phyloP scores from a whole-genome alignment of 768 basidiomycete genomes.

The Dentipellis fragilis region DNA sequence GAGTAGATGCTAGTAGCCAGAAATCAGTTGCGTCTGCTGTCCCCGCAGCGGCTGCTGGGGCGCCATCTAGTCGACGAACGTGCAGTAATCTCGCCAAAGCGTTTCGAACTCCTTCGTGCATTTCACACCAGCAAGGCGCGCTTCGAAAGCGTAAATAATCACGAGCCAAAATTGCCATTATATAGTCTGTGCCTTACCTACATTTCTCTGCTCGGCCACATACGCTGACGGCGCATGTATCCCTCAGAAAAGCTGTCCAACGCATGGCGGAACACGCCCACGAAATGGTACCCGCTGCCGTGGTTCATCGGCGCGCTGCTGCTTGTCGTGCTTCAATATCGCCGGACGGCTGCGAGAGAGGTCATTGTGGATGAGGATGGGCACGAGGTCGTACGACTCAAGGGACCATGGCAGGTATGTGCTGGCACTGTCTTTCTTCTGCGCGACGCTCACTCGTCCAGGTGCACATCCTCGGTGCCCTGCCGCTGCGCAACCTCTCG shows the following conservation, averaged over 20 bases:
- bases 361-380: conserved; percentile 79
- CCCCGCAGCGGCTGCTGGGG: not conserved
- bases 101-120: not conserved
- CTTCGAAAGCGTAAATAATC: conserved; percentile 3
- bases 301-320: conserved; percentile 85
- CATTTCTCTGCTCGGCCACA: not conserved
- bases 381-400: conserved; percentile 66
- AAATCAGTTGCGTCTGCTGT: not conserved
- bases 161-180: conserved; percentile 26
- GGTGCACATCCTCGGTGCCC: conserved; percentile 95
- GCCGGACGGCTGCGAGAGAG: conserved; percentile 43
- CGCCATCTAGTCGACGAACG: not conserved
- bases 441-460: conserved; percentile 17
- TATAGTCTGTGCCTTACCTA: conserved; percentile 33
- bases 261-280: conserved; percentile 82
- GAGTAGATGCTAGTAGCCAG: not conserved
- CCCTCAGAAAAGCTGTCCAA: conserved; percentile 50
- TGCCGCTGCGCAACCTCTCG: conserved; percentile 92
- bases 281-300: conserved; percentile 92
- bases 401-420: conserved; percentile 89
- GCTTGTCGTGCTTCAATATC: conserved; percentile 68
- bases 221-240: conserved; percentile 4
- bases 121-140: not conserved
- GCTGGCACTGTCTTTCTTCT: not conserved
- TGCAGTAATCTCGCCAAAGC: not conserved